Base-by-base conservation (phyloP, 345 rosid species). In the Gossypium thurberi region DNA sequence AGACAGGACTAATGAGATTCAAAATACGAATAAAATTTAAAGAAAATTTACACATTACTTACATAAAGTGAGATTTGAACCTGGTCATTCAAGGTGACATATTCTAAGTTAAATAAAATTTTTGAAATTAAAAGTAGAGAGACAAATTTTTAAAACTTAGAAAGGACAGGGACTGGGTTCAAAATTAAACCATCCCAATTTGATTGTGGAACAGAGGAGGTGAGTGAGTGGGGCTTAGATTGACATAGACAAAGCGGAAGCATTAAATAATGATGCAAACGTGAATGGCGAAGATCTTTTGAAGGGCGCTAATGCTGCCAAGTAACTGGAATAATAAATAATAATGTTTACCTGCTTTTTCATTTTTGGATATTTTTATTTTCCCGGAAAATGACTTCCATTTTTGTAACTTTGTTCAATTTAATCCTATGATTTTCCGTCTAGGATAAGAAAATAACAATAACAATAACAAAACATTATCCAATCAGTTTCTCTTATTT, bases 261-360 rank as follows among this genome's bases (percentile, higher is more conserved):
- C 78, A 83, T 61, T 61, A 70, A 74, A 75, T 17, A 48, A 20
- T 65, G 71, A 74, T 47, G 70, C 53, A 74, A 72, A 60, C 75
- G 72, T 43, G 70, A 77, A 59, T 43, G 74, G 72, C 42, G 42
- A 73, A 69, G 43, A 74, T 63, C 47, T 20, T 48, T 50, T 2
- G 58, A n/a, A n/a, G 23, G 3, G 28, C 10, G 37, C 26, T 43
- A 56, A 46, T 72, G 67, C 53, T 15, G 21, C 10, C 43, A 23
- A 58, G 21, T 55, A 75, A 73, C 78, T 82, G 81, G 74, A 81
- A n/a, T 10, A 65, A 58, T 42, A 23, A 81, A 14, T 10, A 56
- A 58, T 42, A 23, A 15, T 25, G 53, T 20, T 33, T 43, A 0
- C 52, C 60, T 18, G 48, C 11, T 1, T 40, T 1, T 12, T 7